Evolutionary conservation across 352 stramenopile species (phyloP), one percentile per base, ranked within the genome.

Genomic region (Phytophthora ohioensis): DNA sequence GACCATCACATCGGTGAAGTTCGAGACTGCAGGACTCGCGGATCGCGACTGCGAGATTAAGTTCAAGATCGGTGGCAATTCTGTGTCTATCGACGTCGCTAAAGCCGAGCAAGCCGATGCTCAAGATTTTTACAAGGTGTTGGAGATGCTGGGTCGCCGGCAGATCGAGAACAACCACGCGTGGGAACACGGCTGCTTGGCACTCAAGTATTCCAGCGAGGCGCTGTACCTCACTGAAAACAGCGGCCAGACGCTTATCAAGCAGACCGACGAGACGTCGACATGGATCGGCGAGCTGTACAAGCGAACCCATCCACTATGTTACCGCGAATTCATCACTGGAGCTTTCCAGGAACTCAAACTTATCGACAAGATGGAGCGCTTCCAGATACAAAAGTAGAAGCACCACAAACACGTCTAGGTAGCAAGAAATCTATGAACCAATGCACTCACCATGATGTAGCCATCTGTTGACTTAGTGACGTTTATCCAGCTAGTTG

Each of bases 21-120:
- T 86, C 45, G 80, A 88, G 69, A 88, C 80, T 5, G 73, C 78
- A 17, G 80, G 80, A 21, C 70, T 75, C 30, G 78, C 81, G 3
- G 80, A 88, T 48, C 80, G 78, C 38, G 80, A 88, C 64, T 84
- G 78, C 51, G 80, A 88, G 65, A 78, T 91, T 67, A 89, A 88
- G 66, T 89, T 91, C 51, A 48, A 61, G 3, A 82, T 87, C 27
- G 80, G 77, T 6, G 41, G 51, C 43, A 72, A 83, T 52, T 32
- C 45, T 2, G 54, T 87, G 36, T 91, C 81, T 5, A 87, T 91
- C 13, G 80, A 88, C 56, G 67, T 91, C 9, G 77, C 72, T 42
- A 86, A 84, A 55, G 72, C 71, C 12, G 77, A 91, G 13, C 64
- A 80, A 34, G 52, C 52, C 11, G 62, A 71, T 1, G 73, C 71